Evolutionary conservation across 2,329 filamentous ascomycete species (phyloP), one percentile per base, ranked within the genome.

Genomic region (Sporothrix phasma): DNA sequence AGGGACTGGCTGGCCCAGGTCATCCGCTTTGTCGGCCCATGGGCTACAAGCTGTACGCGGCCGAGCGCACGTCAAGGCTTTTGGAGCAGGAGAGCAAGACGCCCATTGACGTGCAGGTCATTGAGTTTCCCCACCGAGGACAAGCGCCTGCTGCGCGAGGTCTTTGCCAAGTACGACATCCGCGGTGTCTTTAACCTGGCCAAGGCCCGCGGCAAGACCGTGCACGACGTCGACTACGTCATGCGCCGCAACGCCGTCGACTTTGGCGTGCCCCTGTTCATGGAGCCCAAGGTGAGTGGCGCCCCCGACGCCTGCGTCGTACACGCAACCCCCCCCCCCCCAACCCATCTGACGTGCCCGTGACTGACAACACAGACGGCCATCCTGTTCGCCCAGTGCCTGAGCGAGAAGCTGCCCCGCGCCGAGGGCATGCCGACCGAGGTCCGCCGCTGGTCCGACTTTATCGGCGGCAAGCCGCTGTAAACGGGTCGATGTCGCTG

Each of bases 161-260:
- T 97, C 41, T 99, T 99, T 79, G 80, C 93, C 83, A 96, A 96
- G 83, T 92, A 97, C 77, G 88, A 97, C 75, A 96, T 99, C 76
- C 86, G 89, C 65, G 94, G 94, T 72, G 90, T 92, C 67, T 99
- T 99, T 83, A 97, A 97, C 81, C 80, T 99, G 72, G 92, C 93
- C 65, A 86, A 88, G 76, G 85, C 84, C 70, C 84, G 92, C 73
- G 94, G 87, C 66, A 92, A 90, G 81, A 93, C 89, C 43, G 81
- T 90, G 66, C 80, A 89, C 67, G 94, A 99, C 74, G 90, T 95
- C 73, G 92, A 99, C 80, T 99, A 99, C 72, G 92, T 99, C 64
- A 97, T 97, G 93, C 86, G 94, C 72, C 86, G 94, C 74, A 99
- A 99, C 74, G 94, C 94, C 31, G 94, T 99, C 64, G 94, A 99